Percentiles rank a stretch among this genome's conserved stretches.
Conservation (phyloP, 768 basidiomycete genomes). For the Termitomyces sp. region DNA sequence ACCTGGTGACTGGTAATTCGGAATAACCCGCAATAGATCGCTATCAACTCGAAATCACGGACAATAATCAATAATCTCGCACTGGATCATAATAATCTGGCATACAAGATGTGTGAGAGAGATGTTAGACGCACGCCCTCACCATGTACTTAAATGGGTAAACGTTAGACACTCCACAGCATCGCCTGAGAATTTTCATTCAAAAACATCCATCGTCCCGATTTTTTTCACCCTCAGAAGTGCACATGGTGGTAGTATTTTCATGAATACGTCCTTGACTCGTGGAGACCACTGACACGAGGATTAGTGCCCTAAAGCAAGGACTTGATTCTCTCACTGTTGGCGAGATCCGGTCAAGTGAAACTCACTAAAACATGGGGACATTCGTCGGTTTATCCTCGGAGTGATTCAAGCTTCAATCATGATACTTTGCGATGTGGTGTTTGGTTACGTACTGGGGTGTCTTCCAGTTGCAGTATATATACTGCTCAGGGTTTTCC, state of each 20-base stretch:
- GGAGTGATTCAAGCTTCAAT: neutral
- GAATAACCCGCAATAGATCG: neutral
- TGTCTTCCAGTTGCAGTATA: neutral
- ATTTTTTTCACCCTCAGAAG: neutral
- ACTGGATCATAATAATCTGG: constrained; percentile 73
- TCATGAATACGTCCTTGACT: neutral
- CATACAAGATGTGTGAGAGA: constrained; percentile 90
- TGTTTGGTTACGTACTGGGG: neutral
- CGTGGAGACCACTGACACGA: neutral
- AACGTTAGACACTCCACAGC: neutral
- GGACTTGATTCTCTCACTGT: neutral
- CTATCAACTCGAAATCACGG: neutral
- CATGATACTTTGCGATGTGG: neutral
- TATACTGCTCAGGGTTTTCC: neutral
- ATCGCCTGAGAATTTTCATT: neutral
- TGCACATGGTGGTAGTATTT: neutral
- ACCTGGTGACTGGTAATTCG: neutral
- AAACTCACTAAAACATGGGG: too few relatives aligned
- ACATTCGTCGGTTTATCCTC: neutral
- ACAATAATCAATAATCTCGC: constrained; percentile 42
- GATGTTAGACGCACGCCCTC: constrained; percentile 29
- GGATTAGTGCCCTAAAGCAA: neutral
- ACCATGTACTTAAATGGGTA: neutral
- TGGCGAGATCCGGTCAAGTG: neutral
- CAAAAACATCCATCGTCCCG: neutral